Percentiles rank a stretch among this genome's conserved stretches.
Conservation (phyloP, 1,284 basidiomycete species). For the Trichosporon faecale region DNA sequence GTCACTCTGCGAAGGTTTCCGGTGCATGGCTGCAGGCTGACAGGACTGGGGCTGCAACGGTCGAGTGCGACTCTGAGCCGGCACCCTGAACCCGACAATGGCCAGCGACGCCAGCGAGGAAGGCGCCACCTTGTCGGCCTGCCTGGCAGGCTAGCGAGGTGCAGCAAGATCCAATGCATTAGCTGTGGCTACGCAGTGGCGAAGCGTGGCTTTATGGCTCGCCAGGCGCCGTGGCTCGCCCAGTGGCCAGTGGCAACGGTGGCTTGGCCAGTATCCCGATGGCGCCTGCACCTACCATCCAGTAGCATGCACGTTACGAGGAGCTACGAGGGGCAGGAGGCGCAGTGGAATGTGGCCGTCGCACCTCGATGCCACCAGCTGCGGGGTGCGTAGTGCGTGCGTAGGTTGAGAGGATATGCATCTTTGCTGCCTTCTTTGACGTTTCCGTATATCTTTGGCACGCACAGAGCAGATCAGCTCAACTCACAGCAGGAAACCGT, state of each 20-base stretch:
- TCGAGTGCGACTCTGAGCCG: background rate
- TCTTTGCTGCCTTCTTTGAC: background rate
- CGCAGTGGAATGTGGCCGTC: background rate
- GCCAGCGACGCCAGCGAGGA: background rate
- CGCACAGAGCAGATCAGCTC: background rate
- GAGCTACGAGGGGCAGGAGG: background rate
- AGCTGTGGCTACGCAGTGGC: background rate
- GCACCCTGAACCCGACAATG: background rate
- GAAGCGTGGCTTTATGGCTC: background rate
- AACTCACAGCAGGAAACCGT: background rate
- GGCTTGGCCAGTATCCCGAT: background rate
- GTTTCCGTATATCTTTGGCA: background rate
- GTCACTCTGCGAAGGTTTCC: background rate
- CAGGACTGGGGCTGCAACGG: background rate
- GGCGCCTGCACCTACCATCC: background rate
- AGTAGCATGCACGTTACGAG: background rate
- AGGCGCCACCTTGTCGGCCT: background rate
- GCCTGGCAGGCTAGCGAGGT: background rate
- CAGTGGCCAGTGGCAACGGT: background rate
- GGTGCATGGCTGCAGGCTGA: background rate
- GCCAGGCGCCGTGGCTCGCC: background rate
- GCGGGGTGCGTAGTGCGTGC: background rate
- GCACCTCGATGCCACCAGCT: background rate
- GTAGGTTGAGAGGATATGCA: background rate
- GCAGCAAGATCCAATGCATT: background rate